Conservation (phyloP, 1,284 basidiomycete genomes). For the Marasmius tenuissimus region DNA sequence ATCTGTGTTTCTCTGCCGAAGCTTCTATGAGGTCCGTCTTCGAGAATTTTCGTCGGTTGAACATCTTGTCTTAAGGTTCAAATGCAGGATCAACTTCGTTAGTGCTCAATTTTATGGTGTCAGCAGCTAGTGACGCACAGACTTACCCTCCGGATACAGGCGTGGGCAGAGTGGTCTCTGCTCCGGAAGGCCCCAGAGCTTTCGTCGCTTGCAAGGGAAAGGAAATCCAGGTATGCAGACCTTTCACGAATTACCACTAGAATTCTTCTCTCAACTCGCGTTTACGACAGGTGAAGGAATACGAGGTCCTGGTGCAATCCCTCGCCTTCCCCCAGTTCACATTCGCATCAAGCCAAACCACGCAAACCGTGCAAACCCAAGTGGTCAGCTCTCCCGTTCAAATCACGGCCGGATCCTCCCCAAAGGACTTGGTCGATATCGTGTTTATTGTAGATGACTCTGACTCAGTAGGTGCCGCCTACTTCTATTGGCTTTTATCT, state of each 20-base stretch:
- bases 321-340: not conserved
- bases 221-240: not conserved
- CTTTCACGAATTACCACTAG: not conserved
- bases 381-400: not conserved
- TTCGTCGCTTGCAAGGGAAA: not conserved
- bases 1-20: not conserved
- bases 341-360: not conserved
- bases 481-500: not conserved
- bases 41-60: not conserved
- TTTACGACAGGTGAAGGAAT: not conserved
- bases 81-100: not conserved
- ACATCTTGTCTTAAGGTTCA: not conserved
- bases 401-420: not conserved
- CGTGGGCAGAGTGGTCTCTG: not conserved
- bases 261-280: not conserved
- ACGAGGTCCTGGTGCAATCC: not conserved
- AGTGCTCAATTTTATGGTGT: not conserved
- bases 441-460: conserved; percentile 31
- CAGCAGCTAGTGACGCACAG: not conserved
- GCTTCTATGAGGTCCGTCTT: not conserved
- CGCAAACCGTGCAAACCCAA: not conserved
- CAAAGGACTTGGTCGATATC: conserved; percentile 11
- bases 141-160: not conserved
- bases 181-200: not conserved
- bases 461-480: conserved; percentile 20